Evolutionary conservation across 768 basidiomycete species (phyloP).

Genomic region (Phaffia australis): DNA sequence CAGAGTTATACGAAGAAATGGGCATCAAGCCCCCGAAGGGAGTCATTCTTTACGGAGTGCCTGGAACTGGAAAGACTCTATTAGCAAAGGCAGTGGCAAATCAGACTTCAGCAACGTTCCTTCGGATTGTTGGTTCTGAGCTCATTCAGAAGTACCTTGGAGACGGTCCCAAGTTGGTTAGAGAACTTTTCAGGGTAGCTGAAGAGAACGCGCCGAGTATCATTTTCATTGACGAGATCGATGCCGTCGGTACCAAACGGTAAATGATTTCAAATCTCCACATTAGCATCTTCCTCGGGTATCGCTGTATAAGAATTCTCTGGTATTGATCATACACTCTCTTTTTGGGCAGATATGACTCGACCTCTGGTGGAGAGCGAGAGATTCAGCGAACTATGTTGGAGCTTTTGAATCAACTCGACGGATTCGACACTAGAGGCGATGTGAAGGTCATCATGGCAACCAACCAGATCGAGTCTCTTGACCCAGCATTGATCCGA

Average conservation of each 20-base stretch:
- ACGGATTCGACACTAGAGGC: constrained; percentile 98
- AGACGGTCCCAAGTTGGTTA: constrained; percentile 94
- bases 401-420: constrained; percentile 93
- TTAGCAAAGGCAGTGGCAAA: constrained; percentile 96
- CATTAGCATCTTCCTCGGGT: background rate
- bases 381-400: constrained; percentile 99
- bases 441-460: constrained; percentile 99
- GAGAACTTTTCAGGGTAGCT: constrained; percentile 91
- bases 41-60: constrained; percentile 96
- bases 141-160: constrained; percentile 99
- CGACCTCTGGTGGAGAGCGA: constrained; percentile 94
- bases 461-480: constrained; percentile 90
- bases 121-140: constrained; percentile 93
- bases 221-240: constrained; percentile 98
- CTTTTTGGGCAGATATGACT: constrained; percentile 63
- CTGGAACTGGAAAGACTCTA: constrained; percentile 95
- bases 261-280: constrained; percentile 37
- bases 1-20: constrained; percentile 99
- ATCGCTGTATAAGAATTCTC: too few species aligned
- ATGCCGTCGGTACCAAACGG: constrained; percentile 97
- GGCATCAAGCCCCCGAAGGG: constrained; percentile 99
- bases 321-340: background rate
- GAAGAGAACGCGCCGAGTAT: constrained; percentile 98
- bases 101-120: constrained; percentile 94
- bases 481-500: constrained; percentile 95